Base-by-base conservation (phyloP, 176 grass and related monocot species). In the Rhynchospora tenuis region DNA sequence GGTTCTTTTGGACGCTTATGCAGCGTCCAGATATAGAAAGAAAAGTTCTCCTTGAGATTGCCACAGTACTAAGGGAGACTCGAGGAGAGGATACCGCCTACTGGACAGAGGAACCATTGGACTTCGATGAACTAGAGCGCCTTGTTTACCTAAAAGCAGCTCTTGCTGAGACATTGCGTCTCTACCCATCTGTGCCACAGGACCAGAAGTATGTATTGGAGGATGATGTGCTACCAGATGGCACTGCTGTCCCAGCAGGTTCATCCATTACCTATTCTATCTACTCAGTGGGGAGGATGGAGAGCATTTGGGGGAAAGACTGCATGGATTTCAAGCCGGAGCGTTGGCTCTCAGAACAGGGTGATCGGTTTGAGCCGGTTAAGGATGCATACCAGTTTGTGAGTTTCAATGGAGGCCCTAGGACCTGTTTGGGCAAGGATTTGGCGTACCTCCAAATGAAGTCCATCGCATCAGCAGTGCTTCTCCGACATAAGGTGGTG, bases 371-470 rank as follows among this genome's bases (percentile, higher is more conserved):
- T 86, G 92, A 93, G 79, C 82, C 84, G 6, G 80, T 83, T 63
- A 94, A 93, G 86, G 92, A 98, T 71, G 56, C 87, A 16, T 98
- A 94, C 89, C 92, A 91, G 56, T 98, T 98, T 86, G 89, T 98
- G 67, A 86, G 90, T 33, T 98, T 98, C 92, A 98, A 98, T 71
- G 95, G 86, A 23, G 95, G 95, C 22, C 95, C 95, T 20, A 81
- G 95, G 89, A 91, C 87, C 19, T 98, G 95, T 87, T 86, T 98
- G 73, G 95, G 95, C 81, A 98, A 98, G 84, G 95, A 98, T 86
- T 78, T 98, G 42, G 95, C 95, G 12, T 91, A 98, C 89, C 92
- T 94, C 42, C 95, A 98, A 86, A 98, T 98, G 95, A 91, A 93
- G 60, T 94, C 95, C 67, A 93, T 98, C 31, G 95, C 95, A 65